A percentile compares a stretch with the other conserved stretches of the same genome.
phyloP scores from a whole-genome alignment of 257 asterid genomes.

The Fraxinus pennsylvanica region DNA sequence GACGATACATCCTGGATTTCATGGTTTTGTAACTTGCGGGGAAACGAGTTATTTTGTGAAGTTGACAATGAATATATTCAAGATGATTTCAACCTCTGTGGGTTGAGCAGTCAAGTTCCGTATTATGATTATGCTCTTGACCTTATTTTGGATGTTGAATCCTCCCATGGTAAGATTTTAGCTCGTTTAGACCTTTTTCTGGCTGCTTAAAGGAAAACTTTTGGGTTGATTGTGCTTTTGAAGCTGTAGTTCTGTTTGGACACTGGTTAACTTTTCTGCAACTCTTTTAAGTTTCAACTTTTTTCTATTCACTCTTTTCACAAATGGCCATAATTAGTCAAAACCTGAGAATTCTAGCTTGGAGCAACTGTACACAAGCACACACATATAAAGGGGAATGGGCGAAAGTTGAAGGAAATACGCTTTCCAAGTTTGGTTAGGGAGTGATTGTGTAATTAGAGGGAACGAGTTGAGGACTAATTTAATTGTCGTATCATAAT shows the following conservation, averaged over 20 bases:
- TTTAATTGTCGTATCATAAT: not conserved
- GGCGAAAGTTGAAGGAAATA: not conserved
- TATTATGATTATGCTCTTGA: conserved; percentile 64
- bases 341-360: not conserved
- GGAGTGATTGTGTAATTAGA: not conserved
- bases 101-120: conserved; percentile 66
- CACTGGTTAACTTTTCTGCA: not conserved
- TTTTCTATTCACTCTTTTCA: not conserved
- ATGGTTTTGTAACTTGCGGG: conserved; percentile 71
- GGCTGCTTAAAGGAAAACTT: not conserved
- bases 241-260: not conserved
- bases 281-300: not conserved
- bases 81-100: conserved; percentile 69
- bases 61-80: conserved; percentile 66
- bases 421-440: not conserved
- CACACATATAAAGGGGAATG: not conserved
- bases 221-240: conserved; percentile 11
- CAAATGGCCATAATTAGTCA: not conserved
- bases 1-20: conserved; percentile 71
- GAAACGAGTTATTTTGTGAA: conserved; percentile 67
- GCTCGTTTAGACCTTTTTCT: not conserved
- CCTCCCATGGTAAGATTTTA: conserved; percentile 52
- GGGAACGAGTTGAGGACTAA: not conserved
- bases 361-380: not conserved
- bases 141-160: conserved; percentile 64